Base-by-base conservation (phyloP, 1,139 yeast genomes). In the Yamadazyma buinensis region DNA sequence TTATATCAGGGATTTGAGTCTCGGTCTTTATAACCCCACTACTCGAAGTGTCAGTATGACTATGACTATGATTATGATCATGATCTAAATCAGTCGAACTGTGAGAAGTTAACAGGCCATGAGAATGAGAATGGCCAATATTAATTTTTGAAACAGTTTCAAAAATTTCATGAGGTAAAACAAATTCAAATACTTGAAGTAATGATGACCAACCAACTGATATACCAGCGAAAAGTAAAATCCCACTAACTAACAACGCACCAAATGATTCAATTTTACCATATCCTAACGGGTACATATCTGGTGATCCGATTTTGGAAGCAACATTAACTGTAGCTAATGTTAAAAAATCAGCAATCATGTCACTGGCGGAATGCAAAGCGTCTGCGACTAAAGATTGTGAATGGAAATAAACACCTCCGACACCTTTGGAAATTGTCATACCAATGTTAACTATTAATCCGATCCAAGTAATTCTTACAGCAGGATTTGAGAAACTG, bases 341-440 rank as follows among this genome's bases (percentile, higher is more conserved):
- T 0, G 98, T 92, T 47, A 92, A 64, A 36, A 90, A 75, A 57
- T 92, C 98, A 10, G 95, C 86, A 15, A 92, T 75, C 65, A 90
- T 69, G 56, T 92, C 98, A 33, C 95, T 82, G 12, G 86, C 70
- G 1, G 97, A 90, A 58, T 90, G 97, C 26, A 88, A 81, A 1
- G 97, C 90, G 57, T 92, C 98, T 1, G 98, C 98, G 27, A 90
- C 59, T 39, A 92, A 71, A 1, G 97, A 92, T 57, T 90, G 97
- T 0, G 98, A 92, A 57, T 92, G 95, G 73, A 92, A 92, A 31
- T 79, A 79, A 13, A 87, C 70, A 3, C 98, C 98, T 18, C 97
- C 97, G 18, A 80, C 58, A 17, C 88, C 92, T 55, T 92, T 92
- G 21, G 94, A 81, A 6, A 76, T 66, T 0, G 95, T 97, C 83